These are phyloP conservation scores for Komagataella kurtzmanii DNA, from an alignment of 805 yeast species.

Conservation along the genomic window DNA sequence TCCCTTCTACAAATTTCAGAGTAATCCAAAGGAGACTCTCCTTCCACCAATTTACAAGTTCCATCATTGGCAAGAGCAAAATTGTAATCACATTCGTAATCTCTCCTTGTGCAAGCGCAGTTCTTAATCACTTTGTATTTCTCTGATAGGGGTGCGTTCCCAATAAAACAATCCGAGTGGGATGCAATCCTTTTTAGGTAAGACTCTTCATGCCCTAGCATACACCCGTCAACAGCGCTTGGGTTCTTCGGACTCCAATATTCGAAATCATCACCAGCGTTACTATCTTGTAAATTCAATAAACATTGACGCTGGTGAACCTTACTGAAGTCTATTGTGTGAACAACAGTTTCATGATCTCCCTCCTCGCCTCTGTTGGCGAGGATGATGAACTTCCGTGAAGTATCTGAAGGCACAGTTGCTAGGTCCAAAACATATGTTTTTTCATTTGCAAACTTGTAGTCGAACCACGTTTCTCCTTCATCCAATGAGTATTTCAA, in stretches of 20 bases:
- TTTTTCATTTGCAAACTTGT: constrained; percentile 42
- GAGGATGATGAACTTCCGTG: constrained; percentile 62
- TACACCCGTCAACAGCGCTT: constrained; percentile 32
- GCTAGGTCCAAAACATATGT: constrained; percentile 59
- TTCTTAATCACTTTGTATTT: constrained; percentile 46
- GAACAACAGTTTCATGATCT: constrained; percentile 15
- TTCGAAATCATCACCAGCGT: constrained; percentile 41
- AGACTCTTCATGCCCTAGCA: constrained; percentile 58
- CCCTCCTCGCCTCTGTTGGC: constrained; percentile 25
- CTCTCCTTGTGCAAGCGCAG: constrained; percentile 78
- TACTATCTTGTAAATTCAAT: constrained; percentile 24
- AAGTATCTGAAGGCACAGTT: constrained; percentile 87
- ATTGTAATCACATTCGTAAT: constrained; percentile 91
- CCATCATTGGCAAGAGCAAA: constrained; percentile 61
- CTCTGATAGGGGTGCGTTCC: constrained; percentile 42
- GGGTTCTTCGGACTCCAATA: constrained; percentile 53
- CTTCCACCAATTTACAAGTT: constrained; percentile 74
- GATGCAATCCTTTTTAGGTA: constrained; percentile 47
- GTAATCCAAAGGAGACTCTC: constrained; percentile 55
- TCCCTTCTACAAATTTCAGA: constrained; percentile 41
- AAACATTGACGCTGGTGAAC: constrained; percentile 41
- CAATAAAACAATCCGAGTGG: constrained; percentile 55
- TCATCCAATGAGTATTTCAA: constrained; percentile 62
- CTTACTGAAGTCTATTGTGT: constrained; percentile 44
- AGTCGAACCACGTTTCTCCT: constrained; percentile 66